Percentiles rank a stretch among this genome's conserved stretches.
phyloP scores from a whole-genome alignment of 2,329 filamentous ascomycete species.

The Dactylonectria macrodidyma region DNA sequence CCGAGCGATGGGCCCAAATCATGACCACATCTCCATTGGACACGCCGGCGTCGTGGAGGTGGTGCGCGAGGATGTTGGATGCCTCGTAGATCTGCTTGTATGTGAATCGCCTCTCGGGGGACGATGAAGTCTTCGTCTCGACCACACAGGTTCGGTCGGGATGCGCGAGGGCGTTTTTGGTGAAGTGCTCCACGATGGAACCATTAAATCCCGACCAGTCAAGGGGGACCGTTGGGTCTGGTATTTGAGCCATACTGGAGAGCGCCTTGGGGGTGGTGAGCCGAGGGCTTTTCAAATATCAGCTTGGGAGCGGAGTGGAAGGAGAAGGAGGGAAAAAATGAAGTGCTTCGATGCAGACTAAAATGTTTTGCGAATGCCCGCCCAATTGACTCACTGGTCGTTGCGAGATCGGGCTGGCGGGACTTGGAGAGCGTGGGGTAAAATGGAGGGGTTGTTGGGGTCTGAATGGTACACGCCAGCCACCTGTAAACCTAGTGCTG shows the following conservation, averaged over 20 bases:
- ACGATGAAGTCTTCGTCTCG: slow-evolving; percentile 60
- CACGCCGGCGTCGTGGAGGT: slow-evolving; percentile 81
- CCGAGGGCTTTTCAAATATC: neutral
- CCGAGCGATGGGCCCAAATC: slow-evolving; percentile 87
- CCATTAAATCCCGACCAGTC: slow-evolving; percentile 77
- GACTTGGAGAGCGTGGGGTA: neutral
- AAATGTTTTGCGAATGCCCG: neutral
- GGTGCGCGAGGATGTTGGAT: slow-evolving; percentile 83
- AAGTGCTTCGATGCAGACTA: slow-evolving; percentile 7
- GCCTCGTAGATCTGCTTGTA: slow-evolving; percentile 89
- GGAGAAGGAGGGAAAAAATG: neutral
- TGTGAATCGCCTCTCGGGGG: slow-evolving; percentile 78
- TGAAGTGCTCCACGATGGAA: slow-evolving; percentile 80
- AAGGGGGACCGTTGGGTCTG: slow-evolving; percentile 77
- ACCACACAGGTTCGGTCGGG: slow-evolving; percentile 71
- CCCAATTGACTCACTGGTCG: slow-evolving; percentile 6
- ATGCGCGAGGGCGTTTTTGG: slow-evolving; percentile 73
- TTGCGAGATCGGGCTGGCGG: neutral
- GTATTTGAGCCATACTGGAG: slow-evolving; percentile 49
- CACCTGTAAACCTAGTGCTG: neutral
- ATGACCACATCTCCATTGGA: slow-evolving; percentile 90
- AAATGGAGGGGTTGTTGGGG: slow-evolving; percentile 7
- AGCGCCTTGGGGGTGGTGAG: slow-evolving; percentile 6
- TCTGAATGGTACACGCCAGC: neutral
- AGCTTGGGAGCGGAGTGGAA: slow-evolving; percentile 7